Evolutionary conservation across 371 early-diverging fungal genomes (phyloP).

Genomic region (Rhizopus delemar): DNA sequence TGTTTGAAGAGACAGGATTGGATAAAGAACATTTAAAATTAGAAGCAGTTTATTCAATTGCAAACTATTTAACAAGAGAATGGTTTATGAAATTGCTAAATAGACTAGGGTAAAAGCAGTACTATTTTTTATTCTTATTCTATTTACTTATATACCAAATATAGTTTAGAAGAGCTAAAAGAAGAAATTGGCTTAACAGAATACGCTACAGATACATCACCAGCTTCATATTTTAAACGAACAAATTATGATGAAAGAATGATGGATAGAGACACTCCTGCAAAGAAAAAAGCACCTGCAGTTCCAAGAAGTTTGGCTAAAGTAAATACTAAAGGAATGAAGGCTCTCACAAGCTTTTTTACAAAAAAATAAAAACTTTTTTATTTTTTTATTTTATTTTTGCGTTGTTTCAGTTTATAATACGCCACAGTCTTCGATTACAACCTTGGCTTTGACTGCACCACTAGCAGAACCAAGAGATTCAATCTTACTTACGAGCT

Average conservation of each 20-base stretch:
- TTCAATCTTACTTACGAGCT: slow-evolving; percentile 81
- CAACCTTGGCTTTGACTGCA: slow-evolving; percentile 50
- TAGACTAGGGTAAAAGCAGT: slow-evolving; percentile 17
- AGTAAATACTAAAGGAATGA: slow-evolving; percentile 30
- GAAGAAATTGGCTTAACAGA: slow-evolving; percentile 18
- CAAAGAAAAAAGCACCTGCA: slow-evolving; percentile 23
- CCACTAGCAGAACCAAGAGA: slow-evolving; percentile 63
- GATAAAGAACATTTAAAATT: slow-evolving; percentile 10
- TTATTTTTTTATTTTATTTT: too few species aligned
- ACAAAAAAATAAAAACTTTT: slow-evolving; percentile 9
- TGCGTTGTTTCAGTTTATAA: slow-evolving; percentile 25
- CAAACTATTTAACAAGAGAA: slow-evolving; percentile 21
- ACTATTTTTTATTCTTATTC: not conserved
- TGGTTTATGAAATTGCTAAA: slow-evolving; percentile 26
- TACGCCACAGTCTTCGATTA: slow-evolving; percentile 69
- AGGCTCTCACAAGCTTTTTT: slow-evolving; percentile 28
- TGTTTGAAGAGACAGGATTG: slow-evolving; percentile 1
- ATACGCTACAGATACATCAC: slow-evolving; percentile 22
- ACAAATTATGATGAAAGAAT: slow-evolving; percentile 10
- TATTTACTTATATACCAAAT: not conserved
- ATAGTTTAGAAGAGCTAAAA: slow-evolving; percentile 9
- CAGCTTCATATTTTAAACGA: slow-evolving; percentile 21
- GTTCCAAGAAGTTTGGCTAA: slow-evolving; percentile 29
- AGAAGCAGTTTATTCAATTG: slow-evolving; percentile 27
- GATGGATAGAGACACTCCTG: slow-evolving; percentile 9